These are phyloP conservation scores for Capniomyces stellatus DNA, from an alignment of 371 early-diverging fungal genomes.

Conservation along the genomic window DNA sequence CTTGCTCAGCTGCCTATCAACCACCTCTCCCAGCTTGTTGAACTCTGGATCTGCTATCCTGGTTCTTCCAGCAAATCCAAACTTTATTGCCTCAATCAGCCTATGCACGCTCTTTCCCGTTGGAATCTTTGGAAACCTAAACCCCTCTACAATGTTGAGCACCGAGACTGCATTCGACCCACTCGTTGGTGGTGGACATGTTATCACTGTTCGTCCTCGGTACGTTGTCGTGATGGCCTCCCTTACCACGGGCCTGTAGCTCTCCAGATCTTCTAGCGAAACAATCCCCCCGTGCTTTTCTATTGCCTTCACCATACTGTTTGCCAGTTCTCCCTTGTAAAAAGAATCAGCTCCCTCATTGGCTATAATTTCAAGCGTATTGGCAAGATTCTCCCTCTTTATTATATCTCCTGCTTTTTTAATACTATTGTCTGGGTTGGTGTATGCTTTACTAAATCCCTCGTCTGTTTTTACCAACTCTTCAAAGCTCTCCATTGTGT, in stretches of 20 bases:
- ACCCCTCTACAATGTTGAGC: slow-evolving; percentile 78
- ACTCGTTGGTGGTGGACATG: slow-evolving; percentile 52
- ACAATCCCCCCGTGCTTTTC: slow-evolving; percentile 61
- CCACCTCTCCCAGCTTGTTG: slow-evolving; percentile 28
- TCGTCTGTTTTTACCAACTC: neutral
- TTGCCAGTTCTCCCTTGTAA: slow-evolving; percentile 76
- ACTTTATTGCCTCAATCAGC: slow-evolving; percentile 82
- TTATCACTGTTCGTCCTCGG: slow-evolving; percentile 51
- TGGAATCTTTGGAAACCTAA: slow-evolving; percentile 35
- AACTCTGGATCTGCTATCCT: slow-evolving; percentile 70
- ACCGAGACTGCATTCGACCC: slow-evolving; percentile 68
- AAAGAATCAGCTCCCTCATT: slow-evolving; percentile 68
- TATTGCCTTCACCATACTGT: slow-evolving; percentile 44
- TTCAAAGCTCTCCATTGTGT: neutral
- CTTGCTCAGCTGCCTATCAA: slow-evolving; percentile 45
- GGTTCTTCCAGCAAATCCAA: slow-evolving; percentile 69
- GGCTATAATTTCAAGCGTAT: slow-evolving; percentile 64
- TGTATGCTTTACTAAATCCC: slow-evolving; percentile 16
- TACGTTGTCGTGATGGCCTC: slow-evolving; percentile 47
- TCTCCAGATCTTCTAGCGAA: slow-evolving; percentile 56
- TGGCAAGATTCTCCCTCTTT: slow-evolving; percentile 47
- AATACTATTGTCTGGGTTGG: slow-evolving; percentile 45
- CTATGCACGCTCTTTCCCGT: slow-evolving; percentile 45
- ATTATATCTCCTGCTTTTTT: slow-evolving; percentile 50
- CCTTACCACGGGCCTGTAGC: slow-evolving; percentile 43